Conservation (phyloP, 257 asterid genomes). For the Verbena officinalis region DNA sequence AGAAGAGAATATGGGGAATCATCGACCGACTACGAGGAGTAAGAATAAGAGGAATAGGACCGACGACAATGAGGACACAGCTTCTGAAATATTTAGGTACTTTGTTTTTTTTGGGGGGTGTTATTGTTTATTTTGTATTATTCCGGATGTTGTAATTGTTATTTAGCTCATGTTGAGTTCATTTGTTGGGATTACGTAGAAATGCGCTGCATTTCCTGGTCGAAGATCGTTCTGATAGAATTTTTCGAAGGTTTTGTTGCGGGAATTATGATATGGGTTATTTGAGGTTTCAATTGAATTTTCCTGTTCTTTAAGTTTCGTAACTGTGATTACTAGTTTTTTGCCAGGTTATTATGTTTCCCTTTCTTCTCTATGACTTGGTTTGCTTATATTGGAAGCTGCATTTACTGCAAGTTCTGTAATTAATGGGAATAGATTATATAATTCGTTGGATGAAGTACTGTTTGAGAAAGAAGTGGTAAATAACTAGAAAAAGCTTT, state of each 20-base stretch:
- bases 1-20: slow-evolving; percentile 61
- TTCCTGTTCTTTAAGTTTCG: neutral
- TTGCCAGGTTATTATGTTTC: neutral
- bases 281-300: neutral
- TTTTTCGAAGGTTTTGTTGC: neutral
- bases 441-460: neutral
- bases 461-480: slow-evolving; percentile 18
- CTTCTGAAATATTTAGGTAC: slow-evolving; percentile 72
- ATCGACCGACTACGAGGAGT: slow-evolving; percentile 87
- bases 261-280: slow-evolving; percentile 8
- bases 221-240: neutral
- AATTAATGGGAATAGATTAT: neutral
- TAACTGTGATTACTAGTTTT: neutral
- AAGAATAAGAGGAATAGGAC: slow-evolving; percentile 75
- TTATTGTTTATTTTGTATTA: slow-evolving; percentile 1
- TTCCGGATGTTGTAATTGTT: neutral
- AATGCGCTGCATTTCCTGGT: slow-evolving; percentile 1
- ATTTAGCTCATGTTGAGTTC: neutral
- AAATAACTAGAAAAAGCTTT: too few relatives aligned
- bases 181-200: slow-evolving; percentile 4
- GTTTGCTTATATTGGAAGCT: slow-evolving; percentile 24
- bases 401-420: slow-evolving; percentile 6
- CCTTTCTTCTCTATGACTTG: neutral
- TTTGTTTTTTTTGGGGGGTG: neutral
- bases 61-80: slow-evolving; percentile 67